Conservation (phyloP, 2,329 filamentous ascomycete genomes). For the Cryoendolithus antarcticus region DNA sequence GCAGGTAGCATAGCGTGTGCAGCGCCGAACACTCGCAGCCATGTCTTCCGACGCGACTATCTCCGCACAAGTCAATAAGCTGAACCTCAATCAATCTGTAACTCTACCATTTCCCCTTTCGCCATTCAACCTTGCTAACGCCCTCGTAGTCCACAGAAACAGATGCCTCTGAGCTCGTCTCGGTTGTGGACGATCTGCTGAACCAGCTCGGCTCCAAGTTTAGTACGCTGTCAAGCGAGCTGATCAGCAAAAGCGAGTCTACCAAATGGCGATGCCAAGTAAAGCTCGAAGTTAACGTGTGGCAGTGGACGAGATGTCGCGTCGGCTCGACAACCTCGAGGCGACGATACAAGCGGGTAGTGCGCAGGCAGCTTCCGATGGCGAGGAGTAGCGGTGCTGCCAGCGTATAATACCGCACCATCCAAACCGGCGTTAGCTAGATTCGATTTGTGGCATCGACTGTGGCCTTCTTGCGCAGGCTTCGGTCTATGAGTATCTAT, state of each 20-base stretch:
- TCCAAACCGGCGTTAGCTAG: too few relatives aligned
- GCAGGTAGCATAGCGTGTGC: too few relatives aligned
- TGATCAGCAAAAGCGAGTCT: slow-evolving; percentile 71
- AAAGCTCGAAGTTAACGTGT: not conserved
- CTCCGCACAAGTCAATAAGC: slow-evolving; percentile 13
- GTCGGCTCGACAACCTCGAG: slow-evolving; percentile 72
- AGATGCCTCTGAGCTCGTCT: slow-evolving; percentile 53
- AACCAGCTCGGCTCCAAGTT: slow-evolving; percentile 80
- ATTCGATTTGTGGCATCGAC: too few relatives aligned
- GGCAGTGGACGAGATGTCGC: slow-evolving; percentile 87
- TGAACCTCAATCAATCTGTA: not conserved
- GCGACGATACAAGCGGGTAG: slow-evolving; percentile 51
- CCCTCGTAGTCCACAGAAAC: slow-evolving; percentile 27
- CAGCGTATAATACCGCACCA: too few relatives aligned
- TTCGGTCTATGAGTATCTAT: too few relatives aligned
- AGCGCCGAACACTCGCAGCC: too few relatives aligned
- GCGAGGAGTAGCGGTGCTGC: slow-evolving; percentile 1
- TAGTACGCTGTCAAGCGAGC: slow-evolving; percentile 68
- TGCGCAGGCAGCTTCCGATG: slow-evolving; percentile 13
- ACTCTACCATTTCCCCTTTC: too few relatives aligned
- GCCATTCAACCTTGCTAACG: too few relatives aligned
- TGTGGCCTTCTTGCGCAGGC: too few relatives aligned
- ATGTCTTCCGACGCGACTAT: slow-evolving; percentile 4
- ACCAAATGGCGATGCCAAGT: not conserved
- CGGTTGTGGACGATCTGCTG: slow-evolving; percentile 74